Conservation (phyloP, 495 filamentous ascomycete species). For the Penicillium verhagenii region DNA sequence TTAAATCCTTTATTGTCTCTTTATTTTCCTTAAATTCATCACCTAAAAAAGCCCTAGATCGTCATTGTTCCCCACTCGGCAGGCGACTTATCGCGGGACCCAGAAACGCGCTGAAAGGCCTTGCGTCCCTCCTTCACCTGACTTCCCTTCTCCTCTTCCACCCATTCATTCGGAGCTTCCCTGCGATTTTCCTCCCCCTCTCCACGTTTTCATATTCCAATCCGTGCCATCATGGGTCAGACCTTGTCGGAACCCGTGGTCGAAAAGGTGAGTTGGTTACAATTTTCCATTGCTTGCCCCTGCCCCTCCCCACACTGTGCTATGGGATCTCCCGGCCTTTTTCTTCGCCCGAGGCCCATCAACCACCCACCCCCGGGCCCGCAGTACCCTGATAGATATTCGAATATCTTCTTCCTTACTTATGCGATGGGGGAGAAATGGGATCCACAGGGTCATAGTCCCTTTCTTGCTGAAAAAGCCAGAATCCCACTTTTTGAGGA, state of each 20-base stretch:
- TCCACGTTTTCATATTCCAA: constrained; percentile 22
- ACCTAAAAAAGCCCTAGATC: constrained; percentile 19
- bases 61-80: constrained; percentile 30
- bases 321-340: constrained; percentile 9
- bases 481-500: constrained; percentile 1
- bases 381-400: neutral
- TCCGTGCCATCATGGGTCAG: constrained; percentile 76
- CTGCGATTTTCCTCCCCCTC: constrained; percentile 13
- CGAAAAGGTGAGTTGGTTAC: constrained; percentile 77
- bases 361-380: neutral
- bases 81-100: constrained; percentile 30
- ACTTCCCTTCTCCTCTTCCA: constrained; percentile 20
- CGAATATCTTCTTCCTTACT: neutral
- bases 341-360: constrained; percentile 1
- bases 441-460: neutral
- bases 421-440: neutral
- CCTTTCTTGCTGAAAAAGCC: neutral
- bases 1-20: neutral
- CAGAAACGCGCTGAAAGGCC: constrained; percentile 30
- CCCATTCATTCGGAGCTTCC: constrained; percentile 22
- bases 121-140: constrained; percentile 28
- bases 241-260: constrained; percentile 98
- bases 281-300: constrained; percentile 20
- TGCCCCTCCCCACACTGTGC: constrained; percentile 35
- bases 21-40: constrained; percentile 2